Conservation (phyloP, 371 early-diverging fungal species). For the Mortierella sp. region DNA sequence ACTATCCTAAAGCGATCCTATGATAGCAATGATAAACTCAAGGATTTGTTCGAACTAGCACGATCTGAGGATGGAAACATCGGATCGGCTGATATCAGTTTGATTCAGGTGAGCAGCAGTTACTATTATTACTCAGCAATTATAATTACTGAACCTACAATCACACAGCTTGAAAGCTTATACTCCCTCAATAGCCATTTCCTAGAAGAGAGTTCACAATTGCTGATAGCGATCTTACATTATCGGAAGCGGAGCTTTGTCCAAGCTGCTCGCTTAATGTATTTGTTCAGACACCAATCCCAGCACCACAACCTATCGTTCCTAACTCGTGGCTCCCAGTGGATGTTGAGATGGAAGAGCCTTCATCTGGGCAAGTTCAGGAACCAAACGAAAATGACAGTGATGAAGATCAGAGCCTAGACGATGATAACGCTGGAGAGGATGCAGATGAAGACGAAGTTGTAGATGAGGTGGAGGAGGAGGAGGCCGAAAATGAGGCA, state of each 20-base stretch:
- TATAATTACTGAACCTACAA: neutral
- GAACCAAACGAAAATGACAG: conserved; percentile 6
- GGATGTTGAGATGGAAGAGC: conserved; percentile 31
- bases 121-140: neutral
- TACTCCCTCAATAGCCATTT: conserved; percentile 28
- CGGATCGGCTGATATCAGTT: conserved; percentile 43
- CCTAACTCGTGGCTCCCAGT: conserved; percentile 40
- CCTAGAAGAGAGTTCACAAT: conserved; percentile 45
- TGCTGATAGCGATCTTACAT: conserved; percentile 24
- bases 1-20: conserved; percentile 31
- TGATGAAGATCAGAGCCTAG: conserved; percentile 4
- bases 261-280: conserved; percentile 56
- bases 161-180: neutral
- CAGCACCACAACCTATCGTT: conserved; percentile 36
- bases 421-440: neutral
- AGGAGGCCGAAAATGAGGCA: conserved; percentile 1
- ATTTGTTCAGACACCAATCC: conserved; percentile 38
- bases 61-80: conserved; percentile 39
- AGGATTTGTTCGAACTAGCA: conserved; percentile 38
- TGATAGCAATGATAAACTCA: conserved; percentile 21
- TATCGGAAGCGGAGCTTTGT: conserved; percentile 29
- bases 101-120: conserved; percentile 36
- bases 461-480: conserved; percentile 2
- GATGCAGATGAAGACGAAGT: conserved; percentile 4
- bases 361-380: conserved; percentile 4